Conservation (phyloP, 163 green algal genomes). For the Chlorella variabilis region DNA sequence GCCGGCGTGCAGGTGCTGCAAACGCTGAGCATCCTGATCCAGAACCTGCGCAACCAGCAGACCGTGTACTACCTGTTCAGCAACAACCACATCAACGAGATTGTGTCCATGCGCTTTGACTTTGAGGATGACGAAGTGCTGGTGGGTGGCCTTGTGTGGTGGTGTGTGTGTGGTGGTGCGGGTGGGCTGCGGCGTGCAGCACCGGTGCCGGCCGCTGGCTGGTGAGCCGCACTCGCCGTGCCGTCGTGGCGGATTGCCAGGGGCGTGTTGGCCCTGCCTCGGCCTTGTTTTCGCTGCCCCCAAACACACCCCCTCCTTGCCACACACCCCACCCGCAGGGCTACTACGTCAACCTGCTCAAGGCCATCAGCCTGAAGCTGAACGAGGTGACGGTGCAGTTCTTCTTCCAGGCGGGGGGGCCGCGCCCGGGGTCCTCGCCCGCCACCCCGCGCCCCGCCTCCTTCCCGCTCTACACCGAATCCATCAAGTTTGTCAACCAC, state of each 20-base stretch:
- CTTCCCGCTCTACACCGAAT: constrained; percentile 95
- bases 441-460: constrained; percentile 15
- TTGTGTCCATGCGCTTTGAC: constrained; percentile 87
- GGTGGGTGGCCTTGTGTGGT: background rate
- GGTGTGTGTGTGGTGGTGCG: background rate
- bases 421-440: too few species aligned
- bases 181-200: too few species aligned
- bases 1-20: constrained; percentile 72
- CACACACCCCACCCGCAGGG: constrained; percentile 61
- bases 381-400: constrained; percentile 91
- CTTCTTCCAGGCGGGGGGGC: constrained; percentile 77
- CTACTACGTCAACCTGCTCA: constrained; percentile 98
- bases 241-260: too few species aligned
- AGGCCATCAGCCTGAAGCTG: constrained; percentile 94
- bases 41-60: constrained; percentile 93
- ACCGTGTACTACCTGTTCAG: constrained; percentile 96
- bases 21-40: constrained; percentile 96
- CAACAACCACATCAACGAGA: constrained; percentile 98
- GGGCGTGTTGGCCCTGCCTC: too few species aligned
- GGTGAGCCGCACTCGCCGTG: too few species aligned
- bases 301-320: background rate
- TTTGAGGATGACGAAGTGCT: constrained; percentile 94
- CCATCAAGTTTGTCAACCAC: constrained; percentile 92
- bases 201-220: too few species aligned
- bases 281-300: too few species aligned